A percentile compares a stretch with the other conserved stretches of the same genome.
Conservation (phyloP, 2,329 filamentous ascomycete genomes). For the Phaeophleospora eucalypticola region DNA sequence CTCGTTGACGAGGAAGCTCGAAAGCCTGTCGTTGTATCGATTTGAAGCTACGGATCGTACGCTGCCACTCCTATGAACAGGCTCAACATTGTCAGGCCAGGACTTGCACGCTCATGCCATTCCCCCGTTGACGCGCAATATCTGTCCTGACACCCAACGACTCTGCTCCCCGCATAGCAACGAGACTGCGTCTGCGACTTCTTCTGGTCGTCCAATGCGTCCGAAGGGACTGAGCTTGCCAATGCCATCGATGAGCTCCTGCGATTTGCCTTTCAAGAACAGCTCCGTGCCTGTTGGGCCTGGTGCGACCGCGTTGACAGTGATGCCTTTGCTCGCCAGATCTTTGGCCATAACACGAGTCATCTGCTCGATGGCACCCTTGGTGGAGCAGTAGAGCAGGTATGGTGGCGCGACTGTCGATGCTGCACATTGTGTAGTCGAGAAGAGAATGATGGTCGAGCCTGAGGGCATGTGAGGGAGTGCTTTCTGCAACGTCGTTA, state of each 20-base stretch:
- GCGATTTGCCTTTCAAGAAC: slow-evolving; percentile 48
- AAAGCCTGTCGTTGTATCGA: no score
- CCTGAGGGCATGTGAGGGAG: slow-evolving; percentile 49
- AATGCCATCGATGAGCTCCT: slow-evolving; percentile 44
- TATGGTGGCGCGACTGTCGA: slow-evolving; percentile 45
- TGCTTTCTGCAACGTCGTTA: slow-evolving; percentile 43
- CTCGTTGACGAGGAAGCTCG: not conserved
- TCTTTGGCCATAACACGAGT: slow-evolving; percentile 54
- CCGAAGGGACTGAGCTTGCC: slow-evolving; percentile 41
- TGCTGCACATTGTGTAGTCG: slow-evolving; percentile 40
- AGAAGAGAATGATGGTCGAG: slow-evolving; percentile 51
- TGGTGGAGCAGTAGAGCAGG: slow-evolving; percentile 53
- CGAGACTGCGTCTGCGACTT: slow-evolving; percentile 46
- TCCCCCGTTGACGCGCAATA: slow-evolving; percentile 45
- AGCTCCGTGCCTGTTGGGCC: slow-evolving; percentile 55
- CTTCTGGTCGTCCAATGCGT: slow-evolving; percentile 46
- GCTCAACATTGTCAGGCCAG: not conserved
- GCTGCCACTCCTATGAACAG: no score
- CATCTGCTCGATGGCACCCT: slow-evolving; percentile 59
- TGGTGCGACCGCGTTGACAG: slow-evolving; percentile 50
- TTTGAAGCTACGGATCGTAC: no score
- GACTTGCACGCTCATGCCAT: not conserved
- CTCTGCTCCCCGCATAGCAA: slow-evolving; percentile 36
- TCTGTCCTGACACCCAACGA: slow-evolving; percentile 47
- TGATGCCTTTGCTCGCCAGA: slow-evolving; percentile 46